Base-by-base conservation (phyloP, 768 basidiomycete species). In the Amanita polypyramis region DNA sequence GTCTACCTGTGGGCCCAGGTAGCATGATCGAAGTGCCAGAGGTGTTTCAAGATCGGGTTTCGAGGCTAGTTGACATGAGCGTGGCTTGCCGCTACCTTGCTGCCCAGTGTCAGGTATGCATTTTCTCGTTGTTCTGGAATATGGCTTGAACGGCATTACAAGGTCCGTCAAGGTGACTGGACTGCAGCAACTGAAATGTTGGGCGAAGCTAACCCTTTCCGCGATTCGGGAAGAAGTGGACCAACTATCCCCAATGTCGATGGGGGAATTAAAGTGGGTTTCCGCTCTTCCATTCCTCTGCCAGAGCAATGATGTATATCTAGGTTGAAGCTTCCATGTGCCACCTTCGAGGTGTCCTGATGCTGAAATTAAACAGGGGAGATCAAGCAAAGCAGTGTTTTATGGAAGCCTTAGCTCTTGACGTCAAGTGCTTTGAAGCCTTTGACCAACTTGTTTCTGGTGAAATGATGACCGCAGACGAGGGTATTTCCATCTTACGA, bases 301-400 rank as follows among this genome's bases (percentile, higher is more conserved):
- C 27, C 49, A 44, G 15, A 35, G 39, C 19, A 20, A 33, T 47
- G 7, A 47, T 32, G 46, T 37, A 17, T 52, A 32, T 33, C 30
- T 43, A 95, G 92, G 86, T 97, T 33, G 92, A 98, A 68, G 91
- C 96, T 3, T 96, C 95, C 2, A 94, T 97, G 81, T 97, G 95
- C 59, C 84, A 95, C 59, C 71, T 99, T 14, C 80, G 96, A 47
- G 96, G 94, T 10, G 67, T 96, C 19, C 73, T 99, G 15, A 95
- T 97, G 81, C 82, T 94, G 45, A 94, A 96, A 59, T 73, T 97
- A 12, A 93, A 91, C 56, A 84, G 92, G 9, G 82, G 83, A 17
- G 85, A 92, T 44, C 79, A 86, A 56, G 96, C 96, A 1, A 98
- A 98, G 61, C 74, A 87, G 43, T 91, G 89, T 56, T 96, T 97